Base-by-base conservation (phyloP, 2,329 filamentous ascomycete species). In the Dactylellina leptospora region DNA sequence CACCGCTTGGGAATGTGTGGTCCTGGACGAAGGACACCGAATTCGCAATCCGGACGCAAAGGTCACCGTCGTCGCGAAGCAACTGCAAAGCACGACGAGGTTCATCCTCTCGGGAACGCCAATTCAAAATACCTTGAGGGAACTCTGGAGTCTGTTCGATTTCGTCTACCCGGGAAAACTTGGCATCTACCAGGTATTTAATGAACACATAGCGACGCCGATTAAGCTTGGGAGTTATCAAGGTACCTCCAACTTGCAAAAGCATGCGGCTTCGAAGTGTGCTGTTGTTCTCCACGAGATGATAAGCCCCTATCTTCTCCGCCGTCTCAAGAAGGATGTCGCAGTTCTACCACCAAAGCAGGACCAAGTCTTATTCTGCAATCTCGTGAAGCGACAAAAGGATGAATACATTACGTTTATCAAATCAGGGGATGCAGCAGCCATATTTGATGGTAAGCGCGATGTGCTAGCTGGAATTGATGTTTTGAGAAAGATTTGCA, bases 91-190 rank as follows among this genome's bases (percentile, higher is more conserved):
- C 0, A 86, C 90, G 0, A 95, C 97, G 76, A 87, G 96, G 20
- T 85, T 97, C 74, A 97, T 99, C 69, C 83, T 99, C 0, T 97
- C 96, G 0, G 95, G 95, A 3, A 99, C 95, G 0, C 96, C 96
- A 0, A 96, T 99, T 84, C 96, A 99, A 79, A 99, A 99, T 79
- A 97, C 97, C 74, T 81, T 99, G 23, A 89, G 90, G 0, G 96
- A 99, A 79, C 83, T 99, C 0, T 99, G 95, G 93, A 97, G 93
- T 0, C 82, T 99, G 0, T 97, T 99, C 78, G 96, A 99, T 78
- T 99, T 99, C 78, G 90, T 97, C 64, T 97, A 92, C 74, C 95
- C 96, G 0, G 97, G 97, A 91, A 89, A 93, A 11, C 82, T 99
- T 4, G 96, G 95, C 0, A 97, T 91, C 0, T 83, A 97, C 10